Base-by-base conservation (phyloP, 306 rosid species). In the Lotus japonicus region DNA sequence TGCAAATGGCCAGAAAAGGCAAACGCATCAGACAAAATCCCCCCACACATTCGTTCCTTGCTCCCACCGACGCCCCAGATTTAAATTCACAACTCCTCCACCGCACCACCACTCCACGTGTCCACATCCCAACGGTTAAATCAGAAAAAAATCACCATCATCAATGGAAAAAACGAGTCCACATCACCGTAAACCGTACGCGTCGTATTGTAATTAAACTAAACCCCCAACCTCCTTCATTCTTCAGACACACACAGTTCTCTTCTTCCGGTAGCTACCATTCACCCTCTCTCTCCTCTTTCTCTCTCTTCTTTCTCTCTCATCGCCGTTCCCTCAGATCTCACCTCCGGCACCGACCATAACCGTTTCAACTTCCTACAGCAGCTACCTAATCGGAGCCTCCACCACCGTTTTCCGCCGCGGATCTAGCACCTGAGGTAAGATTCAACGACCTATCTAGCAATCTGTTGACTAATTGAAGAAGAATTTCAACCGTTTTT, bases 371-470 rank as follows among this genome's bases (percentile, higher is more conserved):
- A 21, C 26, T 21, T 21, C 26, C 2, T 21, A 21, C 26, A 21
- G 4, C 43, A 59, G 6, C 76, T 18, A 51, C 4, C 68, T 1
- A 46, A 9, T 42, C 78, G 69, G 78, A 78, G 21, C 74, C 56
- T 26, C 57, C 77, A 3, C 3, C 64, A 33, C 74, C 73, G 50
- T 23, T 35, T 52, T 43, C 7, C 4, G 55, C 0, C 70, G 77
- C 68, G 81, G 88, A 84, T 86, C 91, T 86, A 73, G 80, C 19
- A 50, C 7, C 0, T 3, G 8, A 78, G 65, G 78, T 72, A 78
- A 71, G 21, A 19, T 53, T 51, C 15, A 7, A 28, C 9, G 53
- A 68, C 10, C 48, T 49, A 43, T 31, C 4, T 23, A n/a, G 26
- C 5, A 1, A 14, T 33, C 0, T 17, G 7, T 48, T 19, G 5